Evolutionary conservation across 768 basidiomycete species (phyloP), one percentile per base, ranked within the genome.

Genomic region (Xerocomellus dryophilus): DNA sequence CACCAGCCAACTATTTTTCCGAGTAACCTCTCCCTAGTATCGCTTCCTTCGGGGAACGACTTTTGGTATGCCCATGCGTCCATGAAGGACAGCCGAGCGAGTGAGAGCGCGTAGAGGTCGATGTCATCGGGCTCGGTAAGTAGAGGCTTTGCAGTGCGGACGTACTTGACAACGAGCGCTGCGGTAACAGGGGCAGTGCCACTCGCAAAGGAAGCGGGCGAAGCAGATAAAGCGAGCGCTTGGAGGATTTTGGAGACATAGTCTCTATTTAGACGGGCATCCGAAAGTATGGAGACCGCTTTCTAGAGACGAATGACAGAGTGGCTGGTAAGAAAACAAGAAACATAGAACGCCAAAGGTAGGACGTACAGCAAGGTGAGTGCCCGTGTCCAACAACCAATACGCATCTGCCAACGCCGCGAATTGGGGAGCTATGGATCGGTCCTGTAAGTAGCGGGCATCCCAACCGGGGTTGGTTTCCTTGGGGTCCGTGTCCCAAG

Each of bases 41-140:
- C 71, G 35, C 78, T 75, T 11, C 62, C 69, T 60, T 93, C 87
- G 31, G 76, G 77, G 61, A 90, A 91, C 0, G 83, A 83, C 15
- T 85, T 76, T 58, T 88, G 84, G 63, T 81, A 91, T 47, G 78
- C 75, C 90, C 90, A 93, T 5, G 89, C 89, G 46, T 89, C 84
- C 53, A 79, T 63, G 7, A 92, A 71, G 61, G 78, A 85, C 0
- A 77, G 73, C 27, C 88, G 81, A 0, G 83, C 84, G 23, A 93
- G 74, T 1, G 91, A 85, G 27, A 85, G 61, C 1, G 81, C 67
- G 62, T 91, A 92, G n/a, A 79, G 72, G 58, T 86, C 82, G 47
- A 91, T 76, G 68, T 90, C 88, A 43, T 78, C 76, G 8, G 84
- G 86, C 59, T 86, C 83, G 0, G 78, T 81, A 21, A 92, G 74